Base-by-base conservation (phyloP, 1,284 basidiomycete genomes). In the Mycosarcoma maydis region DNA sequence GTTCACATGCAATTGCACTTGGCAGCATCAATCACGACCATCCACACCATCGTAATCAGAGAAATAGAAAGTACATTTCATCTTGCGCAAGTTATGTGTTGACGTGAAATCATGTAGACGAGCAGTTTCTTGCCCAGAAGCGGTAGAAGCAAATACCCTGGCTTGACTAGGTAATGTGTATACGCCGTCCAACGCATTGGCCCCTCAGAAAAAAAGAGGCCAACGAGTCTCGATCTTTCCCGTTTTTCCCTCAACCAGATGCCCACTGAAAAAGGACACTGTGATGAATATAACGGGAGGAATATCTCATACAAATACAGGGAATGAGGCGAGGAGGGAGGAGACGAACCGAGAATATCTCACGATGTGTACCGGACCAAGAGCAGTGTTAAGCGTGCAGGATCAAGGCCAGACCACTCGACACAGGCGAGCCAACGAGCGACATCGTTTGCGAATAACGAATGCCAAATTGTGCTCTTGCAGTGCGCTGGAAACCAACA, bases 281-380 rank as follows among this genome's bases (percentile, higher is more conserved):
- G 69, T 72, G 69, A 67, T 72, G 69, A 67, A 72, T 72, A 71
- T 65, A 64, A 66, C 69, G 69, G 69, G 69, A 72, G 42, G 46
- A 56, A 7, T 37, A 14, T 4, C 41, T 53, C 57, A 53, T n/a
- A 20, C 9, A 6, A 17, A 14, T 3, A 20, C 6, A 11, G n/a
- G 20, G 19, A 37, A 37, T 8, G 36, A 22, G 20, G 7, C 14
- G 27, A 17, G n/a, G 17, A 26, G 17, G 13, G 24, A 4, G 42
- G 30, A 22, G 16, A 13, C 6, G 43, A 16, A 11, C n/a, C n/a
- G n/a, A n/a, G n/a, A n/a, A n/a, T n/a, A n/a, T n/a, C 43, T 45
- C 43, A 45, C 23, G 16, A 16, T 19, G n/a, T n/a, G n/a, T n/a
- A 43, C 23, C 33, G 27, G 23, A 33, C n/a, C 22, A n/a, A 29